Conservation (phyloP, 352 stramenopile species). For the Phytophthora brassicae region DNA sequence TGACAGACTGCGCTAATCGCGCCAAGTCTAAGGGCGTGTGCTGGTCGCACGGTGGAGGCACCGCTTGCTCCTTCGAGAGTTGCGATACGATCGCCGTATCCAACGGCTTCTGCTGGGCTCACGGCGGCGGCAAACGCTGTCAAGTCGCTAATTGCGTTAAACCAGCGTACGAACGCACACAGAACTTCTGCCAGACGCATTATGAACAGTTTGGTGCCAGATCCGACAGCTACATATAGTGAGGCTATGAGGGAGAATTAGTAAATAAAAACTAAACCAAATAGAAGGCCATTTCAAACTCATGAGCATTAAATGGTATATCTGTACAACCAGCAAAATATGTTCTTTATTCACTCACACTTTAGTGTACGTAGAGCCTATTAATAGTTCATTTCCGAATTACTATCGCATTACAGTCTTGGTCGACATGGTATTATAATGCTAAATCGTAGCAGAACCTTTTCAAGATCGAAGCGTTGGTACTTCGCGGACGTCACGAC, state of each 20-base stretch:
- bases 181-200: slow-evolving; percentile 58
- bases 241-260: no score
- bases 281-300: no score
- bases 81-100: slow-evolving; percentile 66
- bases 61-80: slow-evolving; percentile 41
- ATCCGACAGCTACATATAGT: no score
- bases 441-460: no score
- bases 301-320: no score
- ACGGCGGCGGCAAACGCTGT: slow-evolving; percentile 45
- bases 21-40: slow-evolving; percentile 70
- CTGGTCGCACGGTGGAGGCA: slow-evolving; percentile 65
- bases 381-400: no score
- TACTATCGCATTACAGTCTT: background rate
- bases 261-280: no score
- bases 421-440: background rate
- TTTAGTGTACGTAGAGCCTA: no score
- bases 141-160: slow-evolving; percentile 47
- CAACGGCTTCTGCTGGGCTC: slow-evolving; percentile 50
- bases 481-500: background rate
- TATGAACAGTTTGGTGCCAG: slow-evolving; percentile 30
- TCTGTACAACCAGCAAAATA: no score
- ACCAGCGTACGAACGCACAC: slow-evolving; percentile 62
- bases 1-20: slow-evolving; percentile 59
- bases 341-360: no score
- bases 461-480: no score